Evolutionary conservation across 73 alveolate genomes (phyloP), one percentile per base, ranked within the genome.

Genomic region (Paramecium caudatum): DNA sequence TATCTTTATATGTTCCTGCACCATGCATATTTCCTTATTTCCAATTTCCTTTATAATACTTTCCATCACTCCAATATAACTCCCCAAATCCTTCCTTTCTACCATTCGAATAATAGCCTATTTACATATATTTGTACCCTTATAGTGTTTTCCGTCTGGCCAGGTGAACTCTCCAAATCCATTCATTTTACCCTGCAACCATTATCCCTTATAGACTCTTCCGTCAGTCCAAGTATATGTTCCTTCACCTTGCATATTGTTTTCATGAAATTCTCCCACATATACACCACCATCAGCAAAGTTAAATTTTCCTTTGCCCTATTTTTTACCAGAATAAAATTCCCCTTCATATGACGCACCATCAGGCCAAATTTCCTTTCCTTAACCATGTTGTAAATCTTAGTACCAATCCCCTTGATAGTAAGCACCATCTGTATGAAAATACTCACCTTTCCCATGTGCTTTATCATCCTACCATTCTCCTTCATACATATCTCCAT

Each of bases 1-100:
- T 15, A 0, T 80, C 32, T 30, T 33, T 43, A 10, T 62, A 90
- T 39, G 90, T 91, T 15, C 98, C 98, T 47, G 93, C 84, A 21
- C 98, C 98, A 63, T 95, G 98, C 94, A 69, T 90, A 74, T 92
- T 92, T 30, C 95, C 95, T 46, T 94, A 90, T 12, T 47, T 33
- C 98, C 99, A 95, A 34, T 55, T 74, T 8, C 97, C 97, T 61
- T 90, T 91, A 82, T 94, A 94, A 9, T 45, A 37, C 36, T 69
- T 15, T 1, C 96, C 95, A 87, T 93, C 94, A 0, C 36, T 16
- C 95, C 95, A 94, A 32, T 23, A 55, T 30, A 90, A 70, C 16
- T 21, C 90, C 8, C 95, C 95, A 63, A 80, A 86, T 3, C 96
- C 93, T 39, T 94, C 93, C 82, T 85, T 88, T 37, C 91, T 93